Evolutionary conservation across 176 grass and related monocot genomes (phyloP).

Genomic region (Triticum dicoccoides): DNA sequence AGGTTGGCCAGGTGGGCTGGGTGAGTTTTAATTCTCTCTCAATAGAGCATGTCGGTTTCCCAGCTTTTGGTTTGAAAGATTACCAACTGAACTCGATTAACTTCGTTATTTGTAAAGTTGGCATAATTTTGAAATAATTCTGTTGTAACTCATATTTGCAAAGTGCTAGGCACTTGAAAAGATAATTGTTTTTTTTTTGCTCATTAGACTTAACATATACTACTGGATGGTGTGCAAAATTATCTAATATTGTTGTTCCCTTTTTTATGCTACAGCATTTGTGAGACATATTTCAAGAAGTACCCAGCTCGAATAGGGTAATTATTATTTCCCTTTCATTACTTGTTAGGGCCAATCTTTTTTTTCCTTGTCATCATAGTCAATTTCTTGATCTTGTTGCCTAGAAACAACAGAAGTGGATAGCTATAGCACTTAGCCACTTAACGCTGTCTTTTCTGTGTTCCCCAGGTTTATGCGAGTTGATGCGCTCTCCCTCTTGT

Average conservation of each 20-base stretch:
- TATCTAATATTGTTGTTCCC: background rate
- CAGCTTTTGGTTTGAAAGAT: background rate
- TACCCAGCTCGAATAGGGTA: slow-evolving; percentile 70
- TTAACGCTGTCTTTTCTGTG: slow-evolving; percentile 23
- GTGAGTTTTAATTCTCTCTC: background rate
- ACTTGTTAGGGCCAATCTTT: background rate
- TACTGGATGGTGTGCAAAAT: background rate
- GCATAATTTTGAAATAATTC: background rate
- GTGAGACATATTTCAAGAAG: slow-evolving; percentile 97
- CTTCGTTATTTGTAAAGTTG: background rate
- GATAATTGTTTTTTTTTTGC: background rate
- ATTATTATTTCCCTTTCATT: slow-evolving; percentile 7
- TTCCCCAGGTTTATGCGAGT: slow-evolving; percentile 78
- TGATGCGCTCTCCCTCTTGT: slow-evolving; percentile 74
- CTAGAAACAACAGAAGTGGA: background rate
- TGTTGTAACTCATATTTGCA: background rate
- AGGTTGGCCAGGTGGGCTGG: background rate
- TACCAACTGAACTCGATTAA: background rate
- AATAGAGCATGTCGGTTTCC: background rate
- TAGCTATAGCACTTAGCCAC: slow-evolving; percentile 8
- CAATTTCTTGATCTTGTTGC: background rate
- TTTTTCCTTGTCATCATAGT: background rate
- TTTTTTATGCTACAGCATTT: slow-evolving; percentile 68
- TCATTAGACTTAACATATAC: background rate
- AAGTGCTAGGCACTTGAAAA: background rate